Base-by-base conservation (phyloP, 2,329 filamentous ascomycete species). In the Plenodomus lindquistii region DNA sequence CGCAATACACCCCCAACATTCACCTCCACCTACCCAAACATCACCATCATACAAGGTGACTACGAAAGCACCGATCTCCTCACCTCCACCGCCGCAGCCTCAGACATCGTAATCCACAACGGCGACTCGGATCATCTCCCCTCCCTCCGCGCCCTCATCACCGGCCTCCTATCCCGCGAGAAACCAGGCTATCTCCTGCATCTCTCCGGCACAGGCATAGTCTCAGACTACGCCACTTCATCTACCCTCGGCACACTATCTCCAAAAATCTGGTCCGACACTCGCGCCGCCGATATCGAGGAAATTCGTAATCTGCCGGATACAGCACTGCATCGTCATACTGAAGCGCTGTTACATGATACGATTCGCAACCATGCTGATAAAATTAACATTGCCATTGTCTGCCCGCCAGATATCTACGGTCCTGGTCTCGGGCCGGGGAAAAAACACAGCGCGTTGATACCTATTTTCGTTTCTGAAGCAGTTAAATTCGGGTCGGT, bases 381-480 rank as follows among this genome's bases (percentile, higher is more conserved):
- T 64, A 74, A 21, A 69, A 65, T 0, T 73, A 59, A 63, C 2
- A 60, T 69, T 2, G 70, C 70, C 0, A 79, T 88, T 21, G 76
- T 88, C 5, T 86, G 82, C 55, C 84, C 85, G 10, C 84, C 85
- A 0, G 82, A 80, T 2, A 87, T 88, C 54, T 88, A 87, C 57
- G 84, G 71, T 31, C n/a, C 27, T 9, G 9, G 9, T n/a, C 27
- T n/a, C 27, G 83, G 86, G 2, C 73, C 79, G 0, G 74, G 71
- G 31, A 81, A 77, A 43, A 72, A 64, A 27, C 67, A 65, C 46
- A 78, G 75, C 49, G 59, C 74, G 0, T 73, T 77, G 29, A 63
- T 75, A 2, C 77, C 77, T 17, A 59, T 70, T 20, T 71, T 77
- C 10, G 56, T 72, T 4, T 53, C 64, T 1, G 72, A 73, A 17